Evolutionary conservation across 805 yeast genomes (phyloP), one percentile per base, ranked within the genome.

Genomic region (Cyberlindnera xishuangbannaensis): DNA sequence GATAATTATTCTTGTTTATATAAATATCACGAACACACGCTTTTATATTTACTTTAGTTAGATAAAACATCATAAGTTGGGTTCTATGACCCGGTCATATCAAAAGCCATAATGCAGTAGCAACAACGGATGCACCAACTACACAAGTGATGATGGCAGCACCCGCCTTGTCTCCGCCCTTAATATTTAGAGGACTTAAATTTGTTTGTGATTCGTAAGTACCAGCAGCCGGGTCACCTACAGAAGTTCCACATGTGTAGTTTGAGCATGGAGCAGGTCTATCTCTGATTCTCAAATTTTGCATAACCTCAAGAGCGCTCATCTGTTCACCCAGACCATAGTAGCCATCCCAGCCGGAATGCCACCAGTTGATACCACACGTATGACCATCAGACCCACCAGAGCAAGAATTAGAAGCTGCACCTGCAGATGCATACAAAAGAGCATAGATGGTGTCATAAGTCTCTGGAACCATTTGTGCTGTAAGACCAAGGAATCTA

Each of bases 321-420:
- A 83, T 78, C 57, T 85, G 95, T 58, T 86, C 94, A 31, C 95
- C 95, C 25, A 85, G 67, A 1, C 95, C 95, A 47, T 72, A 83
- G 36, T 48, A 52, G 1, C 70, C 74, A 55, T 84, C 95, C 75
- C 81, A 82, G 5, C 70, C 64, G 23, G 59, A 59, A 12, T 47
- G 39, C 11, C 69, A 54, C 95, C 95, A 85, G 55, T 78, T 64
- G 34, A 69, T 56, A 28, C 95, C 95, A 61, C 95, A 86, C 0
- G 95, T 85, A 45, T 78, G 76, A 8, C 82, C 81, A 53, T 85
- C 95, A 2, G 58, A 31, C 45, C 94, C 95, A 39, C 95, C 95
- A 1, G 78, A 63, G 59, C 95, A 85, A 1, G 90, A 72, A 31
- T 61, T 60, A 3, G 88, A 90, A 1, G 95, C 95, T 18, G 78